A percentile compares a stretch with the other conserved stretches of the same genome.
Evolutionary conservation across 306 rosid genomes (phyloP).

Genomic region (Carpinus viminea): DNA sequence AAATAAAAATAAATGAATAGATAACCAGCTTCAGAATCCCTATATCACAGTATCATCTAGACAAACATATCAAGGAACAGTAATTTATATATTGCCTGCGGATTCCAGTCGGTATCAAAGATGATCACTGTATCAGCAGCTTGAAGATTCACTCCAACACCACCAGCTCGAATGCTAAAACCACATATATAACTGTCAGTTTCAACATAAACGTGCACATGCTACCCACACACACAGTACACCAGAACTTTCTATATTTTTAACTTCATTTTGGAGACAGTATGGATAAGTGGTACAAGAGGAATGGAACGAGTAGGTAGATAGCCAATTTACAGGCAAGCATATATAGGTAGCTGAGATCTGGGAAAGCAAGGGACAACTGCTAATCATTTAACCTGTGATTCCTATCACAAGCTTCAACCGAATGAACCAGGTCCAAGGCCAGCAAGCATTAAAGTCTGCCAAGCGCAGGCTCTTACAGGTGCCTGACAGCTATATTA

Average conservation of each 20-base stretch:
- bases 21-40: conserved; percentile 22
- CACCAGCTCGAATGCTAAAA: conserved; percentile 96
- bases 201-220: neutral
- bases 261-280: neutral
- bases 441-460: neutral
- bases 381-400: neutral
- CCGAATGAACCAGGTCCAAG: neutral
- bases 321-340: neutral
- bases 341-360: neutral
- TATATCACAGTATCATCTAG: conserved; percentile 2
- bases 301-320: neutral
- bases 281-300: neutral
- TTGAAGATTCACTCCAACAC: conserved; percentile 99
- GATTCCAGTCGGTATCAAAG: conserved; percentile 99
- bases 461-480: neutral
- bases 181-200: conserved; percentile 30
- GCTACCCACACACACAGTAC: neutral
- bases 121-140: conserved; percentile 99
- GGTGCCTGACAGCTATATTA: neutral
- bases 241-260: neutral
- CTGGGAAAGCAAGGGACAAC: neutral
- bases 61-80: conserved; percentile 16
- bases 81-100: conserved; percentile 66
- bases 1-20: conserved; percentile 16
- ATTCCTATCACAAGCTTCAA: conserved; percentile 5